Conservation (phyloP, 768 basidiomycete species). For the Psilocybe azurescens region DNA sequence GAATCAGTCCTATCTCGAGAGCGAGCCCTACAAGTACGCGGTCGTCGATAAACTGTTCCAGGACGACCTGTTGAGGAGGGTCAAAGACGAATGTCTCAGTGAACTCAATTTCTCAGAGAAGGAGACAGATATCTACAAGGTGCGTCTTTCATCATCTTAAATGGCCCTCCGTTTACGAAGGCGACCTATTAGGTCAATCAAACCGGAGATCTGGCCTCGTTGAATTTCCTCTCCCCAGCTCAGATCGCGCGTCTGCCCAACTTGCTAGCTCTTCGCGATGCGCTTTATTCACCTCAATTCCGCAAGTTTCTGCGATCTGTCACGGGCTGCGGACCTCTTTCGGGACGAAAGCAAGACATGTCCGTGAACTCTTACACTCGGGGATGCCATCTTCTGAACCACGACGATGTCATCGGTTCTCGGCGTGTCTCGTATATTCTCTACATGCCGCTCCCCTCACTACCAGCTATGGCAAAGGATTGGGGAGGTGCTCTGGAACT, state of each 20-base stretch:
- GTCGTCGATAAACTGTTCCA: constrained; percentile 84
- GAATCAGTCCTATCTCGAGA: constrained; percentile 57
- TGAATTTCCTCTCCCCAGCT: constrained; percentile 80
- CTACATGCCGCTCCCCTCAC: constrained; percentile 84
- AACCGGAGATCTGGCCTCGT: constrained; percentile 94
- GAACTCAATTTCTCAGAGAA: constrained; percentile 89
- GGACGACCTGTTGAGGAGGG: constrained; percentile 77
- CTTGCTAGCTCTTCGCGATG: constrained; percentile 84
- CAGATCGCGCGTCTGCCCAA: constrained; percentile 83
- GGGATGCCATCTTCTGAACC: constrained; percentile 94
- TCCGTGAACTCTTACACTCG: constrained; percentile 90
- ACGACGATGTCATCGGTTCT: constrained; percentile 97
- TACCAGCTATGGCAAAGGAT: constrained; percentile 80
- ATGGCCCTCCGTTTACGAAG: background rate
- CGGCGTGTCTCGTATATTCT: constrained; percentile 96
- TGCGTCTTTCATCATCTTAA: constrained; percentile 32
- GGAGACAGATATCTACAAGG: constrained; percentile 99
- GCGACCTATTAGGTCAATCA: constrained; percentile 77
- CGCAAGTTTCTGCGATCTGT: constrained; percentile 83
- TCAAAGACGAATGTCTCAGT: constrained; percentile 82
- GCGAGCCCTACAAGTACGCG: constrained; percentile 81
- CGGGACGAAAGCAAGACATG: constrained; percentile 93
- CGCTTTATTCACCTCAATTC: constrained; percentile 87
- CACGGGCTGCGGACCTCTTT: constrained; percentile 92
- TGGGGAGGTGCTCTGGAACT: constrained; percentile 96